These are phyloP conservation scores for Sistotremastrum niveocremeum DNA, from an alignment of 768 basidiomycete species.

Conservation along the genomic window DNA sequence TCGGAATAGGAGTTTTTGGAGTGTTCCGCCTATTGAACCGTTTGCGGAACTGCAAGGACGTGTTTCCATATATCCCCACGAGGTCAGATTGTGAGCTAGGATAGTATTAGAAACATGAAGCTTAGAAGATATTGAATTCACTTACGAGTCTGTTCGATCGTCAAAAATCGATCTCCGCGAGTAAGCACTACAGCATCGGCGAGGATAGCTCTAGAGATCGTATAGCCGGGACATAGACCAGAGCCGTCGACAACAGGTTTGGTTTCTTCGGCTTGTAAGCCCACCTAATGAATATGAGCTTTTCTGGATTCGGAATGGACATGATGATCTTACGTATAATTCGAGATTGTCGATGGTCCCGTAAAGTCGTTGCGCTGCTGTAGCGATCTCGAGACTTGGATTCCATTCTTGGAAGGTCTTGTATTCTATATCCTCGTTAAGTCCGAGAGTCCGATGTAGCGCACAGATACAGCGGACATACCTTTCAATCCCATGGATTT, in stretches of 20 bases:
- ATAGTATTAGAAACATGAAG: slow-evolving; percentile 39
- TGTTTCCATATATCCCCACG: slow-evolving; percentile 78
- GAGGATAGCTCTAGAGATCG: slow-evolving; percentile 74
- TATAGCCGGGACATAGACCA: slow-evolving; percentile 79
- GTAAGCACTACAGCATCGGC: slow-evolving; percentile 65
- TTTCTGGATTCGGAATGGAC: too few species aligned
- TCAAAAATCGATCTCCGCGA: slow-evolving; percentile 74
- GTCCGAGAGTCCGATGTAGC: slow-evolving; percentile 1
- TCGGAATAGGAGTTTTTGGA: slow-evolving; percentile 62
- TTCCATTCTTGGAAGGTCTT: slow-evolving; percentile 73
- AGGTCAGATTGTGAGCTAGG: slow-evolving; percentile 66
- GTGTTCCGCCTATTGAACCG: slow-evolving; percentile 37
- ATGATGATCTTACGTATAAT: slow-evolving; percentile 47
- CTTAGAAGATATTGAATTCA: slow-evolving; percentile 53
- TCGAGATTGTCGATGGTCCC: slow-evolving; percentile 58
- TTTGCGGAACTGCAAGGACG: slow-evolving; percentile 60
- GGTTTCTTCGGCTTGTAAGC: slow-evolving; percentile 21
- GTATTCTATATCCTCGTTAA: slow-evolving; percentile 33
- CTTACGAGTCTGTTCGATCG: slow-evolving; percentile 75
- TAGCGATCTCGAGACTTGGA: slow-evolving; percentile 49
- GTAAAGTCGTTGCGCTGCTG: slow-evolving; percentile 65
- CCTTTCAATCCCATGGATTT: slow-evolving; percentile 72
- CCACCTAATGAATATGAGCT: slow-evolving; percentile 2
- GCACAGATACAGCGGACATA: slow-evolving; percentile 18
- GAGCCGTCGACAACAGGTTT: slow-evolving; percentile 69